Conservation (phyloP, 352 stramenopile species). For the Phytophthora tubulina region DNA sequence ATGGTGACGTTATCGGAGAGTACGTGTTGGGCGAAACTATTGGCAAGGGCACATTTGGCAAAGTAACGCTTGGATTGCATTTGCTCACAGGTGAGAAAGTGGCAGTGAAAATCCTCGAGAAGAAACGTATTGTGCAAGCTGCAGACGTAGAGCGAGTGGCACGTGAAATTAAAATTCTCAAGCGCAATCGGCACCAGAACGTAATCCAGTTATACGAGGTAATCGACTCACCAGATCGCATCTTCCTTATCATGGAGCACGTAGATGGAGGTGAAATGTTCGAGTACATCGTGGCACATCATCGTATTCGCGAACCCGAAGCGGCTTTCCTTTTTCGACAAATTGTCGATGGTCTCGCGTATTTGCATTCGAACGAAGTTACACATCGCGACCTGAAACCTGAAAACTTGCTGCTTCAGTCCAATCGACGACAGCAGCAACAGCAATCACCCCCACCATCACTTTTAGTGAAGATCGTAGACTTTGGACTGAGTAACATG, state of each 20-base stretch:
- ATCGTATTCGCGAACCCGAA: constrained; percentile 81
- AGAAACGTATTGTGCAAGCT: constrained; percentile 89
- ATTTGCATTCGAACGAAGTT: constrained; percentile 92
- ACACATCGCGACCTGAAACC: constrained; percentile 93
- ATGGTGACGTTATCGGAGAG: constrained; percentile 77
- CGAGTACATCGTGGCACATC: constrained; percentile 93
- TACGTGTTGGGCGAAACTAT: constrained; percentile 93
- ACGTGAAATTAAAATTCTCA: constrained; percentile 96
- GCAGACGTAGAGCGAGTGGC: constrained; percentile 92
- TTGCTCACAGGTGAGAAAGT: constrained; percentile 93
- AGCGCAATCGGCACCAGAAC: constrained; percentile 90
- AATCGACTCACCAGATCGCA: constrained; percentile 79
- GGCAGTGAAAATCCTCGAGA: constrained; percentile 94
- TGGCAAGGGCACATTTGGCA: constrained; percentile 95
- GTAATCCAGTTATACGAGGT: constrained; percentile 83
- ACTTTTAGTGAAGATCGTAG: constrained; percentile 86
- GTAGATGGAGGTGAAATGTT: constrained; percentile 94
- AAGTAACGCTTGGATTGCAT: constrained; percentile 92
- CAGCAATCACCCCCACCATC: constrained; percentile 25
- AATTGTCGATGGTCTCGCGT: constrained; percentile 92
- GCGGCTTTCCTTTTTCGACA: constrained; percentile 86
- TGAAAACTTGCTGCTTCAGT: constrained; percentile 92
- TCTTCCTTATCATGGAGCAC: constrained; percentile 96
- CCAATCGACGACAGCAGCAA: constrained; percentile 33
- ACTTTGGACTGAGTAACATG: constrained; percentile 94